Evolutionary conservation across 768 basidiomycete species (phyloP).

Genomic region (Serendipita indica): DNA sequence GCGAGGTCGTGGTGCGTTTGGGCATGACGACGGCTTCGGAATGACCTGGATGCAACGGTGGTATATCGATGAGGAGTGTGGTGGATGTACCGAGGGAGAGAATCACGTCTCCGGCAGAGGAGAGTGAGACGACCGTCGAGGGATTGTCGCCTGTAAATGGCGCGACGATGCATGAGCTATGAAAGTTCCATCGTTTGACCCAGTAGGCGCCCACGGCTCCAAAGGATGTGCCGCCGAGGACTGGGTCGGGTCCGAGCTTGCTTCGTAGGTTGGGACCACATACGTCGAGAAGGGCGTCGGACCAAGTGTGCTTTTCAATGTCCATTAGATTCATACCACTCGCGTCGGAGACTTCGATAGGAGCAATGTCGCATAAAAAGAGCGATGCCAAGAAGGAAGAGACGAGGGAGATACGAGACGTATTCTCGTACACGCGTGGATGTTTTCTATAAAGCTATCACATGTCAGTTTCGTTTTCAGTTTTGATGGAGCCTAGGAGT

Average conservation of each 20-base stretch:
- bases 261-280: slow-evolving; percentile 48
- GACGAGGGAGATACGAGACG: slow-evolving; percentile 59
- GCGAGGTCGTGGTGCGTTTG: slow-evolving; percentile 57
- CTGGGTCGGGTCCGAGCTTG: slow-evolving; percentile 66
- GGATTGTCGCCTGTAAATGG: slow-evolving; percentile 88
- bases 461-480: slow-evolving; percentile 6
- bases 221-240: slow-evolving; percentile 50
- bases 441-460: slow-evolving; percentile 41
- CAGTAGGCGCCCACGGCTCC: slow-evolving; percentile 58
- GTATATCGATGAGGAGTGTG: slow-evolving; percentile 66
- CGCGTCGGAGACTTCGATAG: slow-evolving; percentile 76
- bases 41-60: too few species aligned
- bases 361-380: slow-evolving; percentile 62
- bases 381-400: slow-evolving; percentile 73
- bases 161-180: slow-evolving; percentile 56
- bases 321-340: slow-evolving; percentile 87
- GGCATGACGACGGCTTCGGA: slow-evolving; percentile 46
- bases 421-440: slow-evolving; percentile 40
- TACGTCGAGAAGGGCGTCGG: slow-evolving; percentile 44
- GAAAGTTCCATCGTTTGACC: slow-evolving; percentile 61
- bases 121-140: slow-evolving; percentile 60
- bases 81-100: slow-evolving; percentile 83
- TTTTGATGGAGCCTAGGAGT: neutral
- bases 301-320: slow-evolving; percentile 59
- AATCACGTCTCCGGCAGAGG: slow-evolving; percentile 64